Evolutionary conservation across 148 eudicot genomes (phyloP), one percentile per base, ranked within the genome.

Genomic region (Linanthus parryae): DNA sequence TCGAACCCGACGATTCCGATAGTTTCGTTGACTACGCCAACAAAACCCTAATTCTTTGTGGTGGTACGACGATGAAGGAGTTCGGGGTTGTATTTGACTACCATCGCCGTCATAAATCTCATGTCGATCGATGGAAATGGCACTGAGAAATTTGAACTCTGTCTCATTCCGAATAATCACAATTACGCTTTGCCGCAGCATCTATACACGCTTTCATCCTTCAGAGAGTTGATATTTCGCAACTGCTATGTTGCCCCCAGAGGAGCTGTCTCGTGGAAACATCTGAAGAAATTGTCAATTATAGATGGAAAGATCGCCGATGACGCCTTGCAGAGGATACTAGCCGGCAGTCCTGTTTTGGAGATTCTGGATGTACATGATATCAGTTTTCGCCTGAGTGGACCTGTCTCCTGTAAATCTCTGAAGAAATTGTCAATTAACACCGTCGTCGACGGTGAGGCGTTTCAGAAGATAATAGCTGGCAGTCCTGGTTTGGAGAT

Each of bases 291-390:
- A 44, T 11, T 44, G 30, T 44, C 30, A 24, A 23, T 44, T 13
- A 20, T 9, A 6, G 4, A 43, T 9, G 47, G 3, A 6, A 43
- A 20, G 30, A 12, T 44, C 8, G 24, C 28, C 12, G 29, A 44
- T 23, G 48, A 13, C 6, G 10, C 24, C 28, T 3, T 44, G 2
- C 8, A 14, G 10, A 43, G 22, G 23, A 43, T 43, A 43, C 23
- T 43, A 17, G 9, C 26, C 24, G 14, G 26, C 22, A 18, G 26
- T 21, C 47, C 26, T 20, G 47, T 17, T 13, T 43, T 43, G 47
- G 47, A 43, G 47, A 43, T 21, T 20, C 22, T 43, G 47, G 48
- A 44, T 12, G 22, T 44, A 29, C 24, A 44, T 44, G 5, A 4
- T n/a, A n/a, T n/a, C n/a, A n/a, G n/a, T n/a, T n/a, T n/a, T n/a